Evolutionary conservation across 768 basidiomycete species (phyloP).

Genomic region (Pleurotus citrinopileatus): DNA sequence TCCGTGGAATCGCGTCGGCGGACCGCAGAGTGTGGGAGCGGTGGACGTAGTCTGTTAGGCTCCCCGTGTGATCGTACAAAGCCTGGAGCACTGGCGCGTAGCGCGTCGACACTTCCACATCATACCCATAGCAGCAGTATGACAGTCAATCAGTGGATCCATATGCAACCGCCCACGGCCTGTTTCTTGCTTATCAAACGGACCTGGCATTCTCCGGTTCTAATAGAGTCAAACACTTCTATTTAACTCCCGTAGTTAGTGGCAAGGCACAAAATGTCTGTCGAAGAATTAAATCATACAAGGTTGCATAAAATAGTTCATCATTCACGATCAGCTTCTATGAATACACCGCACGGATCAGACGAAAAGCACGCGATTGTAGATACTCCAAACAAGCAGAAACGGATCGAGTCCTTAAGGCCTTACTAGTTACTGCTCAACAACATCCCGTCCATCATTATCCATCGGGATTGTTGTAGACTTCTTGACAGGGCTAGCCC

Average conservation of each 20-base stretch:
- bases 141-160: not conserved
- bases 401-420: not conserved
- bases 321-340: conserved; percentile 6
- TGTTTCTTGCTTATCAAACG: not conserved
- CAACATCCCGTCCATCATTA: conserved; percentile 11
- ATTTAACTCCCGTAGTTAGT: not conserved
- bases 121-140: not conserved
- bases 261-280: conserved; percentile 9
- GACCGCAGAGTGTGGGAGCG: not conserved
- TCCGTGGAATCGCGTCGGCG: not conserved
- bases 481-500: conserved; percentile 18
- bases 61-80: not conserved
- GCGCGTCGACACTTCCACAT: not conserved
- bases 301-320: not conserved
- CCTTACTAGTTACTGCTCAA: conserved; percentile 1
- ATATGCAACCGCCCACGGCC: too few relatives aligned
- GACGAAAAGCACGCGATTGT: not conserved
- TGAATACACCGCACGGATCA: conserved; percentile 3
- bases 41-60: not conserved
- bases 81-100: not conserved
- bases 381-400: not conserved
- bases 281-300: not conserved
- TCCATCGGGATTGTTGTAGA: not conserved
- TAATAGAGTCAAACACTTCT: conserved; percentile 1
- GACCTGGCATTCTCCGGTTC: conserved; percentile 2